Conservation (phyloP, 2,329 filamentous ascomycete species). For the Neofusicoccum cordaticola region DNA sequence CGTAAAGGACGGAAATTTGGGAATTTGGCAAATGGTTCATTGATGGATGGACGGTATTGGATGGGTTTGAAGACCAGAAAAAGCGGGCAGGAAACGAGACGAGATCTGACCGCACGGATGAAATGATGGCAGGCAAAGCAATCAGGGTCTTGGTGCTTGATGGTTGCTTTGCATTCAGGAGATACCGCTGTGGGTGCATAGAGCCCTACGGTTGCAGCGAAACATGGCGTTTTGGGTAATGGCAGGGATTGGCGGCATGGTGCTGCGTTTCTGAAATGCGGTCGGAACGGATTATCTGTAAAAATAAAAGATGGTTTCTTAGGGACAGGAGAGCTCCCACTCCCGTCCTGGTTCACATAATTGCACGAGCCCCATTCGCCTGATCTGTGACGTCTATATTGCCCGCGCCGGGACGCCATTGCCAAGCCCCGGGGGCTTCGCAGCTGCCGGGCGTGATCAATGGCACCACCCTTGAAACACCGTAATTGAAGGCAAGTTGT, state of each 20-base stretch:
- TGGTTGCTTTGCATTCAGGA: background rate
- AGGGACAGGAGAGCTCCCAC: slow-evolving; percentile 6
- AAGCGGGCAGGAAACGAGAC: background rate
- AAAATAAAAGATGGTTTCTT: slow-evolving; percentile 9
- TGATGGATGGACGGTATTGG: background rate
- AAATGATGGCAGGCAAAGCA: background rate
- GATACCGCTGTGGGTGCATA: slow-evolving; percentile 11
- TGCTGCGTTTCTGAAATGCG: slow-evolving; percentile 9
- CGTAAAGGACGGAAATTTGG: background rate
- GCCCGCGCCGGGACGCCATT: background rate
- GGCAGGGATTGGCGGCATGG: slow-evolving; percentile 4
- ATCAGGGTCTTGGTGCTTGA: background rate
- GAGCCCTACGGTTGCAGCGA: background rate
- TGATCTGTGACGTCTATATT: background rate
- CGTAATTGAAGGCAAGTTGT: background rate
- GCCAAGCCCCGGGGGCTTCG: background rate
- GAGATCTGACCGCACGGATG: background rate
- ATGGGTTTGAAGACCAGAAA: background rate
- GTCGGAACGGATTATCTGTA: slow-evolving; percentile 1
- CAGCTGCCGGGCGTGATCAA: background rate
- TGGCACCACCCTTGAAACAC: background rate
- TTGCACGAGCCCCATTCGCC: background rate
- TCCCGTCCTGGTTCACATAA: slow-evolving; percentile 5
- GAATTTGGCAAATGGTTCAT: background rate
- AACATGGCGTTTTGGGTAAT: slow-evolving; percentile 12